Conservation (phyloP, 495 filamentous ascomycete species). For the Xylaria grammica region DNA sequence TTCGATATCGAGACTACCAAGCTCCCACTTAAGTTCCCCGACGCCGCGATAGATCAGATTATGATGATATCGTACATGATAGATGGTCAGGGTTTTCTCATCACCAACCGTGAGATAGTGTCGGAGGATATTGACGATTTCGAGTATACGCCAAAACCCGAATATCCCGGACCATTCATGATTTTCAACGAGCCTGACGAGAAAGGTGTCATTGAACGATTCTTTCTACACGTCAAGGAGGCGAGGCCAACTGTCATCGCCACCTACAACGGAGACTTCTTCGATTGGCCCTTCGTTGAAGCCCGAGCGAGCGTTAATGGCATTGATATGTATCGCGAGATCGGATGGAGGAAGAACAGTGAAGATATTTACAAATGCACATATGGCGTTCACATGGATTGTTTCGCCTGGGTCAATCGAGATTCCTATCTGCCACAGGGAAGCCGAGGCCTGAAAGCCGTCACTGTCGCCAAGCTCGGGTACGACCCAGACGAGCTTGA, state of each 20-base stretch:
- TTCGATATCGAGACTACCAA: slow-evolving; percentile 99
- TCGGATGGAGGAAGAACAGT: slow-evolving; percentile 91
- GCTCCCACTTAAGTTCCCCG: slow-evolving; percentile 96
- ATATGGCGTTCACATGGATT: slow-evolving; percentile 98
- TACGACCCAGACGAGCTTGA: slow-evolving; percentile 99
- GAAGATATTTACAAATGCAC: slow-evolving; percentile 96
- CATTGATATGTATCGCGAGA: slow-evolving; percentile 99
- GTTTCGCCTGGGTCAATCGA: slow-evolving; percentile 97
- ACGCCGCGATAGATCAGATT: slow-evolving; percentile 91
- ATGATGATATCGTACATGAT: slow-evolving; percentile 99
- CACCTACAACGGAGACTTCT: slow-evolving; percentile 99
- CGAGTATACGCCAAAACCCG: slow-evolving; percentile 96
- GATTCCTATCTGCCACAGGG: slow-evolving; percentile 98
- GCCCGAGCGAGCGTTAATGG: slow-evolving; percentile 87
- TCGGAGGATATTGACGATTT: slow-evolving; percentile 98
- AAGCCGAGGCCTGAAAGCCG: slow-evolving; percentile 95
- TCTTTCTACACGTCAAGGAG: slow-evolving; percentile 95
- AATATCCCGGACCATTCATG: slow-evolving; percentile 93
- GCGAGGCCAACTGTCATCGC: slow-evolving; percentile 94
- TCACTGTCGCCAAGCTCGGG: slow-evolving; percentile 95
- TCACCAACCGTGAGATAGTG: slow-evolving; percentile 97
- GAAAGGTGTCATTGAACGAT: slow-evolving; percentile 83
- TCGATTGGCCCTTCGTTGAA: slow-evolving; percentile 99
- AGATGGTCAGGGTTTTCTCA: slow-evolving; percentile 95
- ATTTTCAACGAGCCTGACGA: slow-evolving; percentile 98